Evolutionary conservation across 1,284 basidiomycete genomes (phyloP).

Genomic region (Puccinia polysora): DNA sequence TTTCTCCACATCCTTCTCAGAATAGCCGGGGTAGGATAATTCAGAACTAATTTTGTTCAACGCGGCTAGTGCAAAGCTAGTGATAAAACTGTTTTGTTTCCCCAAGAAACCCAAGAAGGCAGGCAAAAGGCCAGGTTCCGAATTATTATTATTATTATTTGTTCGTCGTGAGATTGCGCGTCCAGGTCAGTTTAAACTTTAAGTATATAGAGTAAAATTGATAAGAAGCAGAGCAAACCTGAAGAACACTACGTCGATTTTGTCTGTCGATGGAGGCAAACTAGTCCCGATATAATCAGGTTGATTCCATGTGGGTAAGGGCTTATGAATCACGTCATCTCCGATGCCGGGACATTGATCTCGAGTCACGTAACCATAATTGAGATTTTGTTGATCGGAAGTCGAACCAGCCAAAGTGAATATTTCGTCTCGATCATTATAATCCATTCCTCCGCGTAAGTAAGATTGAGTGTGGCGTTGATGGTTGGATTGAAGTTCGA

Average conservation of each 20-base stretch:
- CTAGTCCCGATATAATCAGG: constrained; percentile 59
- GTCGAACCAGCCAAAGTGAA: background rate
- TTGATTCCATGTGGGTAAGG: constrained; percentile 59
- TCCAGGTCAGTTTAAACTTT: background rate
- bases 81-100: constrained; percentile 15
- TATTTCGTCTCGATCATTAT: background rate
- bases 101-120: background rate
- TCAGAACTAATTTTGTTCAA: constrained; percentile 17
- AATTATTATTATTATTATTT: background rate
- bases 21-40: background rate
- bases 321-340: constrained; percentile 63
- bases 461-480: background rate
- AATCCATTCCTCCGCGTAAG: background rate
- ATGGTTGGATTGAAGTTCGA: constrained; percentile 9
- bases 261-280: constrained; percentile 17
- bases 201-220: background rate
- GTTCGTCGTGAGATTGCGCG: background rate
- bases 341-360: constrained; percentile 63
- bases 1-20: constrained; percentile 1
- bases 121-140: background rate
- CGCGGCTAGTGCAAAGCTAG: constrained; percentile 18
- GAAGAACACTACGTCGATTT: constrained; percentile 39
- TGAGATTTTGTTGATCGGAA: background rate
- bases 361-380: constrained; percentile 48
- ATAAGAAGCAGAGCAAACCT: background rate